Percentiles rank a stretch among this genome's conserved stretches.
phyloP scores from a whole-genome alignment of 164 flowering plant species.

The Sedum album region DNA sequence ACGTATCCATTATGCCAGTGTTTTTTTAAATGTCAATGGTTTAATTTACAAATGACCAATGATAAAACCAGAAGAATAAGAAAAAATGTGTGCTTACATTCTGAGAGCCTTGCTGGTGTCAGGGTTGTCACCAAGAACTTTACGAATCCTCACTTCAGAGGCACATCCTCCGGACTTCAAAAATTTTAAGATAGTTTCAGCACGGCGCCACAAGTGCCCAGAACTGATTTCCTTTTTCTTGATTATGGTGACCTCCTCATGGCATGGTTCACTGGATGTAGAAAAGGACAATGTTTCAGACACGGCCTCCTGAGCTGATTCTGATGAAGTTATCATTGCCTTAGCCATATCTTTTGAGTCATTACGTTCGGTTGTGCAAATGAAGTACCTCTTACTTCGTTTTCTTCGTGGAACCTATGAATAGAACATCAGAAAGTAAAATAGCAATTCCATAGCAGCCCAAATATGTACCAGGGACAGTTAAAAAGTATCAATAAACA shows the following conservation, averaged over 20 bases:
- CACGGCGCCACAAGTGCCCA: slow-evolving; percentile 36
- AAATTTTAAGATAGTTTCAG: slow-evolving; percentile 50
- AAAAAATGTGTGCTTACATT: slow-evolving; percentile 43
- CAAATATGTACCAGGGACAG: no score
- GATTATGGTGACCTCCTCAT: background rate
- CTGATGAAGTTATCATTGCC: background rate
- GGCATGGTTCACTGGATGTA: background rate
- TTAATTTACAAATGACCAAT: no score
- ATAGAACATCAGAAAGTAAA: background rate
- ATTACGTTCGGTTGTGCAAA: slow-evolving; percentile 14
- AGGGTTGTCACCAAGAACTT: slow-evolving; percentile 65
- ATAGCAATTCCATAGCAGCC: background rate
- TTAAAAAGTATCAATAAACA: no score
- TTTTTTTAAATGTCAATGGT: no score
- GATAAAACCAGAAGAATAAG: slow-evolving; percentile 13
- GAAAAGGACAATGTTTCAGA: slow-evolving; percentile 32
- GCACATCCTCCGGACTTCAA: slow-evolving; percentile 33
- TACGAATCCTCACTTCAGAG: slow-evolving; percentile 60
- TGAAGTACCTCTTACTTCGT: slow-evolving; percentile 26
- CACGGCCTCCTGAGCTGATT: background rate
- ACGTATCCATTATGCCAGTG: background rate
- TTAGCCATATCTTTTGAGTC: background rate
- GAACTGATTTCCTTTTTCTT: slow-evolving; percentile 19
- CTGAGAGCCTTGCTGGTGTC: slow-evolving; percentile 91
- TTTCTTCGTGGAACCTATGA: slow-evolving; percentile 31